These are phyloP conservation scores for Aspergillus incahuasiensis DNA, from an alignment of 495 filamentous ascomycete species.

Conservation along the genomic window DNA sequence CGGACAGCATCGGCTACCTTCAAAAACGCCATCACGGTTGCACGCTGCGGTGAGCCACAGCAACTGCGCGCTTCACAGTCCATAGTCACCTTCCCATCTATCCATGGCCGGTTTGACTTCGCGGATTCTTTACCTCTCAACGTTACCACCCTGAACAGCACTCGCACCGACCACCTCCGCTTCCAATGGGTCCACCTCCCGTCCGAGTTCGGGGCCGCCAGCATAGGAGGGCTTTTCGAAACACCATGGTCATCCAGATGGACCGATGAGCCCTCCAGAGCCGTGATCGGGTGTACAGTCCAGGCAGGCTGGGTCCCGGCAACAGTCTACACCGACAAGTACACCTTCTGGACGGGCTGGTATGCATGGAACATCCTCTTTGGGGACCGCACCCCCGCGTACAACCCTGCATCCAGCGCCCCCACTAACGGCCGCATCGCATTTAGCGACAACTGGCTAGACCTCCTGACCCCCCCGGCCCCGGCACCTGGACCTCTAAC, in stretches of 20 bases:
- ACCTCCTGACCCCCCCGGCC: conserved; percentile 11
- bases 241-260: conserved; percentile 4
- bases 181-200: conserved; percentile 15
- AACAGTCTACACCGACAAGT: conserved; percentile 15
- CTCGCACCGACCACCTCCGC: conserved; percentile 4
- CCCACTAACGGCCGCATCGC: conserved; percentile 8
- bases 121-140: conserved; percentile 2
- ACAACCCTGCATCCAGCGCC: background rate
- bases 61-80: conserved; percentile 8
- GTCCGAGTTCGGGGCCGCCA: conserved; percentile 5
- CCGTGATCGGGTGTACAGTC: conserved; percentile 15
- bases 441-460: conserved; percentile 9
- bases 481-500: background rate
- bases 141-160: background rate
- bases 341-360: conserved; percentile 10
- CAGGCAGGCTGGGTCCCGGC: conserved; percentile 17
- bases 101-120: conserved; percentile 6
- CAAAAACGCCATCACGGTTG: conserved; percentile 7
- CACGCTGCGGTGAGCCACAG: conserved; percentile 10
- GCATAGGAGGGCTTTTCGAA: conserved; percentile 13
- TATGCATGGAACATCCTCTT: conserved; percentile 10
- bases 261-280: conserved; percentile 6
- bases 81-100: conserved; percentile 10
- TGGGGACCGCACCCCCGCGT: conserved; percentile 11
- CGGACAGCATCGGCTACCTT: conserved; percentile 2